phyloP scores from a whole-genome alignment of 371 early-diverging fungal genomes.

The Hamiltosporidium tvaerminnensis region DNA sequence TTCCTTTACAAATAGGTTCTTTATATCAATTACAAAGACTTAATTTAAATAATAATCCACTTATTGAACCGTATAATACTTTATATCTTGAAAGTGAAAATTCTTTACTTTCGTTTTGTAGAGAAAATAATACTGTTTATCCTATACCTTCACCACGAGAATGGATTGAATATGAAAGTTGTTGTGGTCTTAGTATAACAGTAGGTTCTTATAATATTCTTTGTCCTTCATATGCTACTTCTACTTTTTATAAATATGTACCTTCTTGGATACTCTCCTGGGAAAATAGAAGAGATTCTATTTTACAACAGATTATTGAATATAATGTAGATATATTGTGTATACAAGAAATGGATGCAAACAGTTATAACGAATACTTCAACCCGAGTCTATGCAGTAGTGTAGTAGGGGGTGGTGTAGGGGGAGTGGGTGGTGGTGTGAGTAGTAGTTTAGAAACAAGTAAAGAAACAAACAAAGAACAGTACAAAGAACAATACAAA shows the following conservation, averaged over 20 bases:
- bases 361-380: slow-evolving; percentile 60
- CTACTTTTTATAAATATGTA: slow-evolving; percentile 72
- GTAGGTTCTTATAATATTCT: slow-evolving; percentile 84
- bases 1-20: slow-evolving; percentile 77
- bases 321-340: slow-evolving; percentile 79
- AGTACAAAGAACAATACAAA: too few relatives aligned
- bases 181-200: slow-evolving; percentile 63
- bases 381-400: slow-evolving; percentile 63
- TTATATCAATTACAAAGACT: slow-evolving; percentile 73
- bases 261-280: slow-evolving; percentile 85
- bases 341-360: slow-evolving; percentile 64
- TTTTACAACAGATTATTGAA: slow-evolving; percentile 67
- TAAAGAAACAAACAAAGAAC: too few relatives aligned
- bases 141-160: slow-evolving; percentile 70
- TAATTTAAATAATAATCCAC: slow-evolving; percentile 84
- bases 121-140: slow-evolving; percentile 65
- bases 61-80: slow-evolving; percentile 64
- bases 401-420: too few relatives aligned
- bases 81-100: slow-evolving; percentile 71
- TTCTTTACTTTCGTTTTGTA: slow-evolving; percentile 67
- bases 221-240: slow-evolving; percentile 70
- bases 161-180: slow-evolving; percentile 57
- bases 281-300: slow-evolving; percentile 74
- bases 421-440: too few relatives aligned
- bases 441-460: too few relatives aligned